Conservation (phyloP, 306 rosid genomes). For the Fragaria iinumae region DNA sequence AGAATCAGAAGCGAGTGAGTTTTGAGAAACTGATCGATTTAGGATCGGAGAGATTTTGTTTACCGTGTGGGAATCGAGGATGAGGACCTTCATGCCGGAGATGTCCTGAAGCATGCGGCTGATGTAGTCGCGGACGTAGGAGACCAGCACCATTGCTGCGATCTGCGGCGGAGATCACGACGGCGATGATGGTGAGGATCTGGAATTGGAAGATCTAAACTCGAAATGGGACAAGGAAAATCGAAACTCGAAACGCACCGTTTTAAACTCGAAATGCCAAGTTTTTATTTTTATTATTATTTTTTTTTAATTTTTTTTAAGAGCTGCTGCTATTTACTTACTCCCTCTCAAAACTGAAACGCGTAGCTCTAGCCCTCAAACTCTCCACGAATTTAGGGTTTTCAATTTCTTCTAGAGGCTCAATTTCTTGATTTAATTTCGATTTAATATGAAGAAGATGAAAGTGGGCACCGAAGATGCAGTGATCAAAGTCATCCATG, state of each 20-base stretch:
- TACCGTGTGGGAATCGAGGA: conserved; percentile 96
- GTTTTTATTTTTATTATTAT: too few species aligned
- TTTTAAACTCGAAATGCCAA: not conserved
- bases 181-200: not conserved
- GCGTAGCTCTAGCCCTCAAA: too few species aligned
- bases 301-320: too few species aligned
- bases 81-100: conserved; percentile 97
- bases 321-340: too few species aligned
- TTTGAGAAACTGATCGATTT: not conserved
- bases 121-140: conserved; percentile 80
- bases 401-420: too few species aligned
- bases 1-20: not conserved
- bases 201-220: not conserved
- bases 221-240: too few species aligned
- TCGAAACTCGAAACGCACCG: not conserved
- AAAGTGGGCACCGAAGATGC: conserved; percentile 15
- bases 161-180: not conserved
- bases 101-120: conserved; percentile 94
- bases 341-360: too few species aligned
- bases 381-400: too few species aligned
- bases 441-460: too few species aligned
- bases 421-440: too few species aligned
- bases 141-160: conserved; percentile 55
- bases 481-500: conserved; percentile 43
- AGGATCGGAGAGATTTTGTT: not conserved